Conservation (phyloP, 768 basidiomycete genomes). For the Jaapia argillacea region DNA sequence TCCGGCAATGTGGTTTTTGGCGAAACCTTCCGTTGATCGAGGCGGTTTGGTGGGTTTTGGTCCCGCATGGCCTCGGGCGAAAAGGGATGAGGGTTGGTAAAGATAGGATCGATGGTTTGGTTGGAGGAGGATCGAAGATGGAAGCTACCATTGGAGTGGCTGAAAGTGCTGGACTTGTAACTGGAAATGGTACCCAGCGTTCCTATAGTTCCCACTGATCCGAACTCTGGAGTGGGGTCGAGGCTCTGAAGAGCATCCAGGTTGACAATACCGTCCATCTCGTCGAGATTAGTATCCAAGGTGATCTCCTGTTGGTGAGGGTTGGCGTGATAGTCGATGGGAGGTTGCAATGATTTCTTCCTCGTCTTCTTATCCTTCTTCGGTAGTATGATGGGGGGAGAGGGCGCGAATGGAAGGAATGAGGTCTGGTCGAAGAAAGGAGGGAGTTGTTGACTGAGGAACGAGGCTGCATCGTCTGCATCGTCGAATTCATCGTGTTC, state of each 20-base stretch:
- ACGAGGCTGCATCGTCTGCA: slow-evolving; percentile 5
- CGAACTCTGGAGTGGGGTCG: slow-evolving; percentile 18
- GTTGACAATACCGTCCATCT: slow-evolving; percentile 81
- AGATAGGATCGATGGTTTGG: not conserved
- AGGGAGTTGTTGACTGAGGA: not conserved
- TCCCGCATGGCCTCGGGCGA: not conserved
- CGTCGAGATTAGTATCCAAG: slow-evolving; percentile 59
- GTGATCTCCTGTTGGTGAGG: slow-evolving; percentile 27
- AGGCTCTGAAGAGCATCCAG: slow-evolving; percentile 15
- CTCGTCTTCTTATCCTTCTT: slow-evolving; percentile 3
- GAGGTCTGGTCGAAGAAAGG: slow-evolving; percentile 5
- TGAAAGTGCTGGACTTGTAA: slow-evolving; percentile 12
- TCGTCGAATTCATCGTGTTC: too few species aligned
- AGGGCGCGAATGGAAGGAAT: slow-evolving; percentile 12
- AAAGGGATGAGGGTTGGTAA: not conserved
- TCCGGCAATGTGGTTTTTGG: slow-evolving; percentile 31
- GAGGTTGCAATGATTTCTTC: slow-evolving; percentile 10
- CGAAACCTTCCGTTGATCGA: slow-evolving; percentile 32
- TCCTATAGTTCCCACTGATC: too few species aligned
- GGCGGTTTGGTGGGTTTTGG: not conserved
- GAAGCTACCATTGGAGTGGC: not conserved
- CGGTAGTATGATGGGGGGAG: not conserved
- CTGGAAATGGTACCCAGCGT: too few species aligned
- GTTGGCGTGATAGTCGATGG: slow-evolving; percentile 22
- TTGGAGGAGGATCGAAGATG: not conserved